A percentile compares a stretch with the other conserved stretches of the same genome.
Conservation (phyloP, 495 filamentous ascomycete genomes). For the Xylaria castorea region DNA sequence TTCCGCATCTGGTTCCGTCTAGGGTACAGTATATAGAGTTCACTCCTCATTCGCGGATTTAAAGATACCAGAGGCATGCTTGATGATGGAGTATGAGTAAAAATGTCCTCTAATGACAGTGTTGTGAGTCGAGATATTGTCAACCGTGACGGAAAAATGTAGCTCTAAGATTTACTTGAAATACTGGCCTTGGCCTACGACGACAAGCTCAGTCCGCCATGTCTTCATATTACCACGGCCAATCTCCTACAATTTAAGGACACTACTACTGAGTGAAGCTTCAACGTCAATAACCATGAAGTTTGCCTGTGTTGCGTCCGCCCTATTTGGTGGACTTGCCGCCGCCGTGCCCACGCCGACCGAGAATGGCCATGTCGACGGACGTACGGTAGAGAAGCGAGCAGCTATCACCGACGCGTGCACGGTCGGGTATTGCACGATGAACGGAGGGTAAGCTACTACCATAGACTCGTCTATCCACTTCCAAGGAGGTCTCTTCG, state of each 20-base stretch:
- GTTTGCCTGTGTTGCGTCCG: conserved; percentile 27
- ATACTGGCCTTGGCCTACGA: conserved; percentile 1
- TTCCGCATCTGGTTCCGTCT: background rate
- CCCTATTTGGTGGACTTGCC: conserved; percentile 6
- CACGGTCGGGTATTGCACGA: conserved; percentile 43
- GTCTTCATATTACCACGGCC: background rate
- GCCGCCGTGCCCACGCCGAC: conserved; percentile 9
- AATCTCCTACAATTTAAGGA: background rate
- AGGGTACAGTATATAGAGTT: background rate
- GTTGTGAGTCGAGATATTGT: background rate
- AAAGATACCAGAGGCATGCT: background rate
- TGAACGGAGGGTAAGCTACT: conserved; percentile 33
- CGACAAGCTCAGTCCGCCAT: background rate
- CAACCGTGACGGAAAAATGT: background rate
- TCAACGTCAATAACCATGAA: conserved; percentile 31
- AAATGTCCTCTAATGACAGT: background rate
- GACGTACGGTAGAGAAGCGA: conserved; percentile 32
- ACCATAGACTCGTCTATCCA: background rate
- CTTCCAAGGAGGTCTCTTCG: background rate
- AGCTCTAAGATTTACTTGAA: conserved; percentile 13
- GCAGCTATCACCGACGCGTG: conserved; percentile 44
- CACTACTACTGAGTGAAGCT: background rate
- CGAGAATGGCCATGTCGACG: conserved; percentile 10
- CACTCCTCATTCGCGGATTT: conserved; percentile 23
- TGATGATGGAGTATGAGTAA: background rate